Evolutionary conservation across 2,329 filamentous ascomycete genomes (phyloP), one percentile per base, ranked within the genome.

Genomic region (Fusarium euwallaceae): DNA sequence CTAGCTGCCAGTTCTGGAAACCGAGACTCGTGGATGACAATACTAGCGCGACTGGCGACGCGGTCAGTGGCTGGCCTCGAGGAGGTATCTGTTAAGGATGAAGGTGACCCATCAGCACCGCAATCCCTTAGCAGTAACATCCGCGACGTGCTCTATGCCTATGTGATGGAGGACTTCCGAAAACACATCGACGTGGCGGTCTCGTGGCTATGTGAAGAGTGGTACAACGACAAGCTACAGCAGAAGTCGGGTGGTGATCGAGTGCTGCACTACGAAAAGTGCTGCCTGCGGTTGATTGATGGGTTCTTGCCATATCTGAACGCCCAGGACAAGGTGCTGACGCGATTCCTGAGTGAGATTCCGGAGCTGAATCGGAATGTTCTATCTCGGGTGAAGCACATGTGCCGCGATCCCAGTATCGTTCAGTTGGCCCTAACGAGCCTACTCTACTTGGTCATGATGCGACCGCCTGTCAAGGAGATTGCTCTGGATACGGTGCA

Each of bases 151-250:
- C 86, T 99, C 2, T 97, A 95, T 83, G 88, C 90, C 64, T 98
- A 97, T 81, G 90, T 98, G 58, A 90, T 98, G 72, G 95, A 97
- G 73, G 96, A 98, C 81, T 99, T 98, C 84, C 92, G 96, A 64
- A 92, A 90, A 72, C 92, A 97, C 51, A 95, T 98, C 72, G 95
- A 97, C 76, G 90, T 97, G 24, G 96, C 95, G 1, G 95, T 98
- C 61, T 92, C 93, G 9, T 99, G 97, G 97, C 88, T 99, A 17
- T 97, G 93, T 78, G 97, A 99, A 82, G 97, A 99, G 84, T 99
- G 97, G 96, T 98, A 98, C 83, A 97, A 95, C 78, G 96, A 98
- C 81, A 91, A 83, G 82, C 84, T 85, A 73, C 84, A 81, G 70
- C 85, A 80, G 67, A 86, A 82, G 64, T 79, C 80, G n/a, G 82